phyloP scores from a whole-genome alignment of 345 rosid genomes.

The Citrus maxima region DNA sequence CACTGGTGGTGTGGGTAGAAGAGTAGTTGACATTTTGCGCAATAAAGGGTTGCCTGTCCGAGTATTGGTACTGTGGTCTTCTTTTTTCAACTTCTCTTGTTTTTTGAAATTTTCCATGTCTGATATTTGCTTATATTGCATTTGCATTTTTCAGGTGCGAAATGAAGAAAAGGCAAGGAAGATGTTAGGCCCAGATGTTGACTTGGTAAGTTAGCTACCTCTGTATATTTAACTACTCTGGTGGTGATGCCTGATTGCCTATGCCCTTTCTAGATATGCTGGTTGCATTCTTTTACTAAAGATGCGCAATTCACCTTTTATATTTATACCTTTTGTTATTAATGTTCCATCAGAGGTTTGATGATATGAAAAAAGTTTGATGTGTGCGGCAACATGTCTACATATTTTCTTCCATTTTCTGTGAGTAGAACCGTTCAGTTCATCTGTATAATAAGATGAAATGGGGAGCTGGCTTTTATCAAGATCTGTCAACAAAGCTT shows the following conservation, averaged over 20 bases:
- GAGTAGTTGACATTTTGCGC: slow-evolving; percentile 65
- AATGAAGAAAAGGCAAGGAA: slow-evolving; percentile 86
- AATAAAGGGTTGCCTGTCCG: slow-evolving; percentile 69
- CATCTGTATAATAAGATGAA: background rate
- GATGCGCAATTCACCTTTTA: background rate
- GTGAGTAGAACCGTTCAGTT: background rate
- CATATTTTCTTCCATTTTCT: background rate
- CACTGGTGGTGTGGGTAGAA: slow-evolving; percentile 95
- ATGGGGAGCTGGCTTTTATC: background rate
- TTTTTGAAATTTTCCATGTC: background rate
- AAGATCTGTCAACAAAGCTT: background rate
- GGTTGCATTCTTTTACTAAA: background rate
- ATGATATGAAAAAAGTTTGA: slow-evolving; percentile 2
- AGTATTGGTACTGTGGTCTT: slow-evolving; percentile 52
- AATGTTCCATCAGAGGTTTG: background rate
- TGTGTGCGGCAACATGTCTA: background rate
- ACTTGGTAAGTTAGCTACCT: slow-evolving; percentile 54
- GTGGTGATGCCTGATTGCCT: background rate
- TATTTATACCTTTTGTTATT: background rate
- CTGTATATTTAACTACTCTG: background rate
- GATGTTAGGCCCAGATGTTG: slow-evolving; percentile 73
- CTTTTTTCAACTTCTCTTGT: background rate
- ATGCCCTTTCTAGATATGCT: background rate
- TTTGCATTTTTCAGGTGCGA: slow-evolving; percentile 53
- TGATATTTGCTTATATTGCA: background rate